phyloP scores from a whole-genome alignment of 495 filamentous ascomycete species.

The Cercophora scortea region DNA sequence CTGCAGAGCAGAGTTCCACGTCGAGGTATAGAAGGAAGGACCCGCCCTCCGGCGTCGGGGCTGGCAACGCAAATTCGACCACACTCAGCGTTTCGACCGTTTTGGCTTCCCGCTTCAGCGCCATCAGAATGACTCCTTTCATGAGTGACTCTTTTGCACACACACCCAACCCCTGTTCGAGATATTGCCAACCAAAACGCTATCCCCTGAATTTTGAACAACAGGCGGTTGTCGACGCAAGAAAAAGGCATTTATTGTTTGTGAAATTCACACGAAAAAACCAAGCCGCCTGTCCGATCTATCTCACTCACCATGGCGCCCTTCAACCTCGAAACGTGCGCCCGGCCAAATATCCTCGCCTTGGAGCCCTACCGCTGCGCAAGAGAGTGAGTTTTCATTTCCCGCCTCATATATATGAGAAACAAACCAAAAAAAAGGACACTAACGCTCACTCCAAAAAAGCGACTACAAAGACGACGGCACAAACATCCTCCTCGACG shows the following conservation, averaged over 20 bases:
- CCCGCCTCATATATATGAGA: constrained; percentile 2
- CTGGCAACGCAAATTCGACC: not conserved
- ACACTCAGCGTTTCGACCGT: not conserved
- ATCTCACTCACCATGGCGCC: constrained; percentile 28
- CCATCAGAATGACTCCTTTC: constrained; percentile 8
- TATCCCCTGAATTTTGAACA: too few species aligned
- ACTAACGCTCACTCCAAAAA: constrained; percentile 21
- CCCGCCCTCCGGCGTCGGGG: constrained; percentile 24
- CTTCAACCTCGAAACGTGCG: constrained; percentile 75
- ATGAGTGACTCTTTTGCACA: constrained; percentile 11
- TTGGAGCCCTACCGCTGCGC: constrained; percentile 80
- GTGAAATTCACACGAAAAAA: too few species aligned
- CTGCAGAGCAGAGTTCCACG: too few species aligned
- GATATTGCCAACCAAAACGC: not conserved
- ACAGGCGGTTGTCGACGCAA: too few species aligned
- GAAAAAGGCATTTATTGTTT: too few species aligned
- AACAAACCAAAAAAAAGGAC: constrained; percentile 1
- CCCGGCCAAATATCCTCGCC: constrained; percentile 73
- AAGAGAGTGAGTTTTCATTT: constrained; percentile 58
- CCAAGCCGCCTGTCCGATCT: too few species aligned
- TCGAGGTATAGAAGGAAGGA: not conserved
- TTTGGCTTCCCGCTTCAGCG: not conserved
- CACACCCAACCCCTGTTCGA: not conserved
- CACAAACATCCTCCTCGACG: constrained; percentile 91
- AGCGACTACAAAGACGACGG: constrained; percentile 99